phyloP scores from a whole-genome alignment of 2,329 filamentous ascomycete species.

The Purpureocillium takamizusanense region DNA sequence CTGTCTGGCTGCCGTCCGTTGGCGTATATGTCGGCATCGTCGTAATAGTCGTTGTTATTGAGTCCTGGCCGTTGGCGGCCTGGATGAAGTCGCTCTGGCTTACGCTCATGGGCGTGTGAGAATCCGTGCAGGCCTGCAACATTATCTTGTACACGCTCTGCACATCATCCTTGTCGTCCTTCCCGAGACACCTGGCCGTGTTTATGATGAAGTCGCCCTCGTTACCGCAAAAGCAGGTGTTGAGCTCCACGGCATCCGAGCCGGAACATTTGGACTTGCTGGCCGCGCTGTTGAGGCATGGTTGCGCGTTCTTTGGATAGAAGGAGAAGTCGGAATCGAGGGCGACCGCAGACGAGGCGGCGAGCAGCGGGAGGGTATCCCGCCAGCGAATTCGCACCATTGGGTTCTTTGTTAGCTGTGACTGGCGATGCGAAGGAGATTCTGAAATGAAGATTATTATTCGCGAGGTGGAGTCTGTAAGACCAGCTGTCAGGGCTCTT shows the following conservation, averaged over 20 bases:
- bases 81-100: conserved; percentile 30
- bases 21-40: neutral
- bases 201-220: conserved; percentile 37
- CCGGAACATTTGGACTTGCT: conserved; percentile 30
- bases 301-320: conserved; percentile 21
- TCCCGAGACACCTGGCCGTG: conserved; percentile 36
- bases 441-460: no score
- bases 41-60: neutral
- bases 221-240: conserved; percentile 41
- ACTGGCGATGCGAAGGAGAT: no score
- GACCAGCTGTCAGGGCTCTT: no score
- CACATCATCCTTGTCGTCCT: conserved; percentile 23
- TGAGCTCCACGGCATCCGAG: conserved; percentile 28
- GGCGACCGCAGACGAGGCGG: conserved; percentile 11
- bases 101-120: conserved; percentile 33
- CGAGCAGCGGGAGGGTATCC: conserved; percentile 17
- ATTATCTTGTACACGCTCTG: conserved; percentile 33
- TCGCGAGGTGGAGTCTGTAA: no score
- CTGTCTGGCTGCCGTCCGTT: conserved; percentile 2
- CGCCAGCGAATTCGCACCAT: conserved; percentile 17
- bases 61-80: conserved; percentile 6
- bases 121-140: conserved; percentile 31
- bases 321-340: conserved; percentile 22
- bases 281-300: conserved; percentile 34
- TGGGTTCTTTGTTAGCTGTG: neutral